Percentiles rank a stretch among this genome's conserved stretches.
Conservation (phyloP, 306 rosid species). For the Lithocarpus polystachyus region DNA sequence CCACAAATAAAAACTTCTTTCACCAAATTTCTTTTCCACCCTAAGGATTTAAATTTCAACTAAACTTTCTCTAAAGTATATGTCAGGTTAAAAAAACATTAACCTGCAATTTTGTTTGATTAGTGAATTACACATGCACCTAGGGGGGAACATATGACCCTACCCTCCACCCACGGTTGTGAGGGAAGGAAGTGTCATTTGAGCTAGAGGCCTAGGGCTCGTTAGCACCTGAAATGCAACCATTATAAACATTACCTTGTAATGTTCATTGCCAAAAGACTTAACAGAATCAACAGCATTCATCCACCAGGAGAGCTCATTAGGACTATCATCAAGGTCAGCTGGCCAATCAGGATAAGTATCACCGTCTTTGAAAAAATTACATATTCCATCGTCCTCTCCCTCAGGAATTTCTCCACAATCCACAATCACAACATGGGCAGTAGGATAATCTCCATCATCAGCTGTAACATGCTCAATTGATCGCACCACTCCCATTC, state of each 20-base stretch:
- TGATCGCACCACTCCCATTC: constrained; percentile 88
- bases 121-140: too few relatives aligned
- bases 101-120: neutral
- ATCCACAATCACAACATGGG: constrained; percentile 54
- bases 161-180: too few relatives aligned
- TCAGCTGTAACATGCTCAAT: constrained; percentile 58
- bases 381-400: constrained; percentile 70
- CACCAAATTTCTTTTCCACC: neutral
- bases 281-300: constrained; percentile 68
- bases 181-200: too few relatives aligned
- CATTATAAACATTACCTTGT: constrained; percentile 47
- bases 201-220: too few relatives aligned
- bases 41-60: neutral
- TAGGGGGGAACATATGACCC: too few relatives aligned
- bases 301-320: constrained; percentile 82
- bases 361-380: constrained; percentile 88
- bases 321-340: constrained; percentile 64
- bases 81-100: neutral
- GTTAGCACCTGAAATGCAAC: neutral
- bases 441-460: constrained; percentile 47
- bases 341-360: constrained; percentile 88
- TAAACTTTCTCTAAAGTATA: neutral
- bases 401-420: constrained; percentile 80
- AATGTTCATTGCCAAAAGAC: constrained; percentile 66
- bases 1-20: neutral